phyloP scores from a whole-genome alignment of 805 yeast genomes.

The Yarrowia keelungensis region DNA sequence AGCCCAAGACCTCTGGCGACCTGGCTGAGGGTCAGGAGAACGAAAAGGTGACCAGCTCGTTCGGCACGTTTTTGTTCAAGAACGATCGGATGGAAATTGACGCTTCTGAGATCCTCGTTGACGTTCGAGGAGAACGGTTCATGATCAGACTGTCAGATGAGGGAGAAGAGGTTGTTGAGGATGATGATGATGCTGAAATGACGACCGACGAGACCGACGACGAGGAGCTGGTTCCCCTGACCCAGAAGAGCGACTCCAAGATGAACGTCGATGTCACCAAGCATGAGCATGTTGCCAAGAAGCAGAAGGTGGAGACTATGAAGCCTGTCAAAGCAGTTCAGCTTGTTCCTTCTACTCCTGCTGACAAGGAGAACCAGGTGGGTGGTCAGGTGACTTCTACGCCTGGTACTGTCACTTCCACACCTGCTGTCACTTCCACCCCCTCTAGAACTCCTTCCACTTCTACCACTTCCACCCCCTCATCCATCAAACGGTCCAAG shows the following conservation, averaged over 20 bases:
- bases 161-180: conserved; percentile 53
- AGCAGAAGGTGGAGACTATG: background rate
- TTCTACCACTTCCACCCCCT: background rate
- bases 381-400: background rate
- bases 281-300: conserved; percentile 4
- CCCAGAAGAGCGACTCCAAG: too few species aligned
- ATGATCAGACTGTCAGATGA: conserved; percentile 58
- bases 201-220: conserved; percentile 54
- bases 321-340: background rate
- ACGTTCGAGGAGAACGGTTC: conserved; percentile 70
- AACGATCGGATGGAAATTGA: conserved; percentile 34
- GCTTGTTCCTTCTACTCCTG: background rate
- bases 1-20: background rate
- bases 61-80: conserved; percentile 32
- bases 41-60: background rate
- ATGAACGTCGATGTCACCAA: too few species aligned
- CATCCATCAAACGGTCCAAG: background rate
- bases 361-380: conserved; percentile 14
- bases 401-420: background rate
- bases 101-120: conserved; percentile 63
- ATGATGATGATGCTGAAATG: conserved; percentile 29
- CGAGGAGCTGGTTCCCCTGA: conserved; percentile 42
- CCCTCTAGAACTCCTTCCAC: background rate
- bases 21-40: conserved; percentile 19
- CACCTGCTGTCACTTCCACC: background rate